Conservation (phyloP, 1,139 yeast species). For the Eremothecium gossypii region DNA sequence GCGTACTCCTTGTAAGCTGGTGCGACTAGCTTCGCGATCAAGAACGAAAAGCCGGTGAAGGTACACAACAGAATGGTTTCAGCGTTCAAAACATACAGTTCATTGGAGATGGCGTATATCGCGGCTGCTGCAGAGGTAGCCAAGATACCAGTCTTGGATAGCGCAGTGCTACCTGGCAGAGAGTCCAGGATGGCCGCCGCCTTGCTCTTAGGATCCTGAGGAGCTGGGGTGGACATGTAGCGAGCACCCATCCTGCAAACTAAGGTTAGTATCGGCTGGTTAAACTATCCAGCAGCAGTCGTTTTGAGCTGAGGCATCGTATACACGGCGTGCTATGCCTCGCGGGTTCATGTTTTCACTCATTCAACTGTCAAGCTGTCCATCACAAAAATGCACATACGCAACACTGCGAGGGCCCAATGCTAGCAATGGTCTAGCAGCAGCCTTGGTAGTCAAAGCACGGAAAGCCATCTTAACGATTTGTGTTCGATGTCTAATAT, state of each 20-base stretch:
- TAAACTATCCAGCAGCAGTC: not conserved
- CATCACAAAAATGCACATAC: conserved; percentile 6
- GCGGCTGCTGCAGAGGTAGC: conserved; percentile 95
- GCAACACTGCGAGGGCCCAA: conserved; percentile 21
- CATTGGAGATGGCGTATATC: conserved; percentile 87
- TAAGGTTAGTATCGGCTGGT: not conserved
- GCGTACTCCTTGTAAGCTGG: conserved; percentile 96
- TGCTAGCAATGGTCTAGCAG: conserved; percentile 20
- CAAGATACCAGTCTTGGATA: conserved; percentile 89
- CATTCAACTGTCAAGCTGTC: conserved; percentile 2
- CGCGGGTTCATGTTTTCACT: not conserved
- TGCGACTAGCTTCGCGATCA: conserved; percentile 80
- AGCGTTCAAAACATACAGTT: conserved; percentile 85
- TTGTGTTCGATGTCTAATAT: not conserved
- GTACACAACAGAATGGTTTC: conserved; percentile 81
- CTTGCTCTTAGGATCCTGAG: conserved; percentile 80
- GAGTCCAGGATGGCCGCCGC: conserved; percentile 86
- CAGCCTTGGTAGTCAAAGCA: conserved; percentile 22
- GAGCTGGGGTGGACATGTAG: conserved; percentile 48
- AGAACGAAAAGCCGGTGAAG: conserved; percentile 65
- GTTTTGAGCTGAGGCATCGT: not conserved
- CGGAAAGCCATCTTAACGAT: conserved; percentile 24
- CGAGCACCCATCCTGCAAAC: conserved; percentile 48
- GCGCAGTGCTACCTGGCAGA: conserved; percentile 80
- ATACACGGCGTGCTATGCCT: not conserved